These are phyloP conservation scores for Ogataea naganishii DNA, from an alignment of 805 yeast species.

Conservation along the genomic window DNA sequence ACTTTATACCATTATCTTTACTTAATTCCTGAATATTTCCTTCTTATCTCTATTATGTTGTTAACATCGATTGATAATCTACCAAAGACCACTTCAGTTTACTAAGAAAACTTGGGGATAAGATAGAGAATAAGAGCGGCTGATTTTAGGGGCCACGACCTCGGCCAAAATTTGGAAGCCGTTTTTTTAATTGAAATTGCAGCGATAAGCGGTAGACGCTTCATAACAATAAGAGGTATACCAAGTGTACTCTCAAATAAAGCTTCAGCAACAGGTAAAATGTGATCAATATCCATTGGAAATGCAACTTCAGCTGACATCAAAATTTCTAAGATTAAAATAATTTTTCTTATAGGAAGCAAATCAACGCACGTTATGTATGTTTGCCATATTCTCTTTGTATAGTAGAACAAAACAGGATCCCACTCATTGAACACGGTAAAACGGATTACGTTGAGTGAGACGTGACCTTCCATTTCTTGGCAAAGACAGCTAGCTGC, in stretches of 20 bases:
- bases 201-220: background rate
- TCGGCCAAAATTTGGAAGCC: background rate
- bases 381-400: constrained; percentile 17
- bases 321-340: too few relatives aligned
- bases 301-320: too few relatives aligned
- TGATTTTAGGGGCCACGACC: too few relatives aligned
- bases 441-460: constrained; percentile 11
- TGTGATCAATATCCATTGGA: constrained; percentile 5
- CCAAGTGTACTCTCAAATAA: background rate
- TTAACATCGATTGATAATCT: too few relatives aligned
- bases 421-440: constrained; percentile 15
- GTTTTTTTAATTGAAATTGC: background rate
- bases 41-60: too few relatives aligned
- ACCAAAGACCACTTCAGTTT: too few relatives aligned
- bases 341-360: constrained; percentile 15
- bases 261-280: background rate
- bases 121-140: too few relatives aligned
- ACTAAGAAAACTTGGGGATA: too few relatives aligned
- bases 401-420: constrained; percentile 16
- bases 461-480: constrained; percentile 10
- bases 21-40: too few relatives aligned
- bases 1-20: too few relatives aligned
- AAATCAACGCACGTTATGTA: constrained; percentile 14
- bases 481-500: too few relatives aligned
- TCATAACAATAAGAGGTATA: background rate